Base-by-base conservation (phyloP, 768 basidiomycete genomes). In the Dictyophora rubrovolvata region DNA sequence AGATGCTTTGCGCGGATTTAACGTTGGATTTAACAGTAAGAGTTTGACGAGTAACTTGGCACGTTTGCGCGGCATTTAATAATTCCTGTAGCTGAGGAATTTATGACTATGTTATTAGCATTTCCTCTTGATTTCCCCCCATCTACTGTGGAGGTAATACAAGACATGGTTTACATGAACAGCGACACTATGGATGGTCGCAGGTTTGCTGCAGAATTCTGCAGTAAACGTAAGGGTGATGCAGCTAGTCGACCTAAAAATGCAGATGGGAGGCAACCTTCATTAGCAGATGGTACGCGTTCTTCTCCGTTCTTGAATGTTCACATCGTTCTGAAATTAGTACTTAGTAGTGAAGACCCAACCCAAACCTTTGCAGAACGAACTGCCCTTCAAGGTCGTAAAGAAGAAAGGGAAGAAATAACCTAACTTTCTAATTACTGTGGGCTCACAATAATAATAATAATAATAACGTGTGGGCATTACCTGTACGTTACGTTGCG, bases 101-200 rank as follows among this genome's bases (percentile, higher is more conserved):
- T 98, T 68, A 85, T 92, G 67, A 86, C 89, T 50, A 95, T 98
- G 92, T 75, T 99, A 21, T 80, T 99, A 22, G 85, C 89, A 0
- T 98, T 99, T 77, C 89, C 95, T 2, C 72, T 97, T 54, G 93
- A 98, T 63, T 89, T 87, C 18, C 89, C 88, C 65, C 74, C 82
- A 64, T 83, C 82, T 16, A 91, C 88, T 0, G 73, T 83, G 48
- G 96, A 99, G 72, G 86, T 96, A 68, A 98, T 99, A 63, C 89
- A 90, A 21, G 96, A 98, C 69, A 79, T 89, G 48, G 93, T 98
- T 61, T 99, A 98, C 67, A 85, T 87, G 55, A 93, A 89, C 67
- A 95, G 92, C 63, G 89, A 93, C 20, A 98, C 90, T 1, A 81
- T 99, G 54, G 93, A 98, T 67, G 96, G 96, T 5, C 80, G 94